Base-by-base conservation (phyloP, 768 basidiomycete genomes). In the Boletus coccyginus region DNA sequence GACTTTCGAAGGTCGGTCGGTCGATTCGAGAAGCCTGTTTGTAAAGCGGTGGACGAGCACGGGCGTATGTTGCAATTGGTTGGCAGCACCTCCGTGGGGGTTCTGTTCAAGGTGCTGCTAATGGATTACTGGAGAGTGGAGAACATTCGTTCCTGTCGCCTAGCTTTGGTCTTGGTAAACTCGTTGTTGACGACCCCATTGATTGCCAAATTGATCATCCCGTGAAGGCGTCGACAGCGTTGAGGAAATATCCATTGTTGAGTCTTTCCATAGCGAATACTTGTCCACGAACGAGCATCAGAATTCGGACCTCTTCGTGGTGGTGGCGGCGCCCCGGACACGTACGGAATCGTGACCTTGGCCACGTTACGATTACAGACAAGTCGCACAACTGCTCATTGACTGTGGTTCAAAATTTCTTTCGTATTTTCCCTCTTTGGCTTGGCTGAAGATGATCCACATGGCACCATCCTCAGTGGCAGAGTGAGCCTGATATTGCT, bases 301-400 rank as follows among this genome's bases (percentile, higher is more conserved):
- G 40, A 68, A 81, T 56, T 14, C 67, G 4, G 78, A 83, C 52
- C 72, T 83, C 6, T 83, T 80, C 67, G 81, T 27, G 82, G 81
- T 0, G 78, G 78, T 1, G 81, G 81, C 0, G 79, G 78, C 27
- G 27, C 5, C 27, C 27, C 21, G 0, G 70, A 77, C 16, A 81
- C 77, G 2, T 82, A 70, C 52, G 80, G 78, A 10, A 69, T 82
- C 21, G 68, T 81, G 19, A 75, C 74, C 3, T 21, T 21, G 21
- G 21, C 21, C 21, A 21, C 21, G 21, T 21, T 2, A 21, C 21
- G 1, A 69, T 31, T 63, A 63, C 9, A n/a, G 19, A 4, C 63
- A 67, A 31, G 59, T 73, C 7, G 70, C 70, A 1, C 52, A 68
- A 35, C 41, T 61, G 17, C 48, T 68, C 16, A 33, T 67, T 7